Percentiles rank a stretch among this genome's conserved stretches.
Evolutionary conservation across 225 moss, liverwort and hornwort genomes (phyloP).

Genomic region (Neckera pumila): DNA sequence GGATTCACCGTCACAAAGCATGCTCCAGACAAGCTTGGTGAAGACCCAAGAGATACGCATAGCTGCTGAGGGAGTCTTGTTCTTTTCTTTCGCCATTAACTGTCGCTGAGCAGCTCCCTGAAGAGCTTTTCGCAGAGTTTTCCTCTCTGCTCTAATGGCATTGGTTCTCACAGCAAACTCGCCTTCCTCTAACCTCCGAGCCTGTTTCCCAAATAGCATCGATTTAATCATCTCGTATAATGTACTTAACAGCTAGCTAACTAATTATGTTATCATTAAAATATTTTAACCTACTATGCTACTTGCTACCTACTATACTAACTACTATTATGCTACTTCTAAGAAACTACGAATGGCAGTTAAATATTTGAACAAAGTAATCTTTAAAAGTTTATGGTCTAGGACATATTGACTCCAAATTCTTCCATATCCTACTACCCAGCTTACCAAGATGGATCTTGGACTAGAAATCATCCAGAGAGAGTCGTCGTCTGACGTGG

Average conservation of each 20-base stretch:
- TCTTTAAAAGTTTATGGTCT: neutral
- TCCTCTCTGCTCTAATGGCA: slow-evolving; percentile 44
- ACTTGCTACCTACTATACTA: no score
- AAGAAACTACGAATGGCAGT: neutral
- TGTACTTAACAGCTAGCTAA: neutral
- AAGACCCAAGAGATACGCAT: slow-evolving; percentile 98
- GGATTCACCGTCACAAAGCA: slow-evolving; percentile 94
- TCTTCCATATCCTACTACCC: neutral
- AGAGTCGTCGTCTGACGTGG: slow-evolving; percentile 18
- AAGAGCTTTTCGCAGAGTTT: slow-evolving; percentile 58
- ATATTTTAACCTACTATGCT: neutral
- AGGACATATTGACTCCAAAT: neutral
- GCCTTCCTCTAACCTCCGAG: slow-evolving; percentile 52
- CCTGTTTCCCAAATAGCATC: slow-evolving; percentile 16
- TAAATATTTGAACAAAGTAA: neutral
- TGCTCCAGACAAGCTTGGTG: slow-evolving; percentile 91
- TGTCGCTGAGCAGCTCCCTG: slow-evolving; percentile 88
- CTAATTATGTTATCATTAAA: neutral
- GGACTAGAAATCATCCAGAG: slow-evolving; percentile 43
- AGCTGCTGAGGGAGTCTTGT: slow-evolving; percentile 84
- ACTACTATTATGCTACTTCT: neutral
- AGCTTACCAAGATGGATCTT: slow-evolving; percentile 46
- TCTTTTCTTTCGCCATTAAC: slow-evolving; percentile 91
- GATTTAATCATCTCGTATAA: neutral
- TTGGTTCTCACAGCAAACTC: slow-evolving; percentile 42